These are phyloP conservation scores for Lophiotrema nucula DNA, from an alignment of 495 filamentous ascomycete genomes.

Conservation along the genomic window DNA sequence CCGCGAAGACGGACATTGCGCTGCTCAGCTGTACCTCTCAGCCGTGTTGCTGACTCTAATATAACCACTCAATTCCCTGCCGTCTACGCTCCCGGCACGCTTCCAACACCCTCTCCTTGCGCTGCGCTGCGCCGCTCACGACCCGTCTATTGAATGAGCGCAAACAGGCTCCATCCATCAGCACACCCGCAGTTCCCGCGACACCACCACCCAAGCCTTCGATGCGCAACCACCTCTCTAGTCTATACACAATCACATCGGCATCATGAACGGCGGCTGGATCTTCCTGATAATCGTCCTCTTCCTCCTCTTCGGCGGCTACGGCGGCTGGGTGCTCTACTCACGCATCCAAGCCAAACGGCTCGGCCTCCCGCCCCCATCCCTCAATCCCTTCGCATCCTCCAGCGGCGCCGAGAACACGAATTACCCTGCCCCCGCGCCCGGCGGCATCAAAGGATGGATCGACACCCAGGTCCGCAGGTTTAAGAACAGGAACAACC, in stretches of 20 bases:
- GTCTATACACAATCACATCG: neutral
- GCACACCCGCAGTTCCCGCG: slow-evolving; percentile 5
- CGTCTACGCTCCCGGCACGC: too few species aligned
- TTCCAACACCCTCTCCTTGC: too few species aligned
- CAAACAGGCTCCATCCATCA: too few species aligned
- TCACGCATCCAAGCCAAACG: slow-evolving; percentile 60
- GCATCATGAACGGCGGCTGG: slow-evolving; percentile 29
- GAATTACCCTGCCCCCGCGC: slow-evolving; percentile 51
- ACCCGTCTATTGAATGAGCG: too few species aligned
- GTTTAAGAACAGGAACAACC: slow-evolving; percentile 48
- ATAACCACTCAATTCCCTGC: too few species aligned
- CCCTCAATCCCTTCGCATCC: slow-evolving; percentile 61
- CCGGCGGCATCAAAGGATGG: slow-evolving; percentile 61
- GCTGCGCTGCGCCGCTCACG: too few species aligned
- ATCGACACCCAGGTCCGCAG: slow-evolving; percentile 51
- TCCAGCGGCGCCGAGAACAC: slow-evolving; percentile 42
- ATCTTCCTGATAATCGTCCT: slow-evolving; percentile 53
- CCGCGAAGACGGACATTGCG: too few species aligned
- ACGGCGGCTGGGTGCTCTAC: slow-evolving; percentile 42
- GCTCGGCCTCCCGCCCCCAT: slow-evolving; percentile 63
- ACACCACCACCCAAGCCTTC: slow-evolving; percentile 8
- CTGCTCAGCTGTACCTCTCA: too few species aligned
- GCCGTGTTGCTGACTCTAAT: too few species aligned
- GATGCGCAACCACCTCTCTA: slow-evolving; percentile 1
- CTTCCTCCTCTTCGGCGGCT: slow-evolving; percentile 50